Conservation (phyloP, 1,139 yeast genomes). For the Suhomyces atakaporum region DNA sequence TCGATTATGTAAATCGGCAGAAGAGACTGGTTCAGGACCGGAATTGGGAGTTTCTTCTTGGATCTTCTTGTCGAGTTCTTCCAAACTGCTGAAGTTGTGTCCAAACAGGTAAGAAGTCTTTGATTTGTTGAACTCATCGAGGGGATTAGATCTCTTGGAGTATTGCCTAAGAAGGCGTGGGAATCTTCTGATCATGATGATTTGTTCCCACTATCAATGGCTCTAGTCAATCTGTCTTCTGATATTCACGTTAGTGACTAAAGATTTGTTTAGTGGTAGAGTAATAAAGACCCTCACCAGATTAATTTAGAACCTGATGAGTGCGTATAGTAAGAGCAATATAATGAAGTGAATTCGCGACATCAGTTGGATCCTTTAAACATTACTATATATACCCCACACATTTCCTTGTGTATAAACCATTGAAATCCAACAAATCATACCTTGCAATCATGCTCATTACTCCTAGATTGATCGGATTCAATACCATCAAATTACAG, state of each 20-base stretch:
- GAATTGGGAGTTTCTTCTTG: constrained; percentile 8
- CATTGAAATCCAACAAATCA: not conserved
- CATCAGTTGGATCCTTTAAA: no score
- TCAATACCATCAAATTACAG: constrained; percentile 1
- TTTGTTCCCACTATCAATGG: no score
- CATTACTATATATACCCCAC: no score
- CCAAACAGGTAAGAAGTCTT: constrained; percentile 41
- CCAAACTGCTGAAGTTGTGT: constrained; percentile 22
- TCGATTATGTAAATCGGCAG: constrained; percentile 16
- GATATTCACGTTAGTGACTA: no score
- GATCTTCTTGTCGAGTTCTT: constrained; percentile 21
- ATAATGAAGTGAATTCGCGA: no score
- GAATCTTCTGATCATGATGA: constrained; percentile 2
- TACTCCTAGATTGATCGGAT: not conserved
- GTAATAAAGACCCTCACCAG: no score
- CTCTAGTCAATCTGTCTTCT: no score
- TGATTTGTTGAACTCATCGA: constrained; percentile 43
- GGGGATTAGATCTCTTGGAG: constrained; percentile 18
- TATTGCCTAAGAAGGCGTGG: constrained; percentile 8
- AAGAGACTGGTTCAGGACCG: constrained; percentile 7
- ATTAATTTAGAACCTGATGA: no score
- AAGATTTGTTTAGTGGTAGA: no score
- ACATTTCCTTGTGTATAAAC: no score
- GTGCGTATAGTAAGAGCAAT: no score
- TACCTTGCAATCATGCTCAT: not conserved